Conservation (phyloP, 495 filamentous ascomycete genomes). For the Extremus antarcticus region DNA sequence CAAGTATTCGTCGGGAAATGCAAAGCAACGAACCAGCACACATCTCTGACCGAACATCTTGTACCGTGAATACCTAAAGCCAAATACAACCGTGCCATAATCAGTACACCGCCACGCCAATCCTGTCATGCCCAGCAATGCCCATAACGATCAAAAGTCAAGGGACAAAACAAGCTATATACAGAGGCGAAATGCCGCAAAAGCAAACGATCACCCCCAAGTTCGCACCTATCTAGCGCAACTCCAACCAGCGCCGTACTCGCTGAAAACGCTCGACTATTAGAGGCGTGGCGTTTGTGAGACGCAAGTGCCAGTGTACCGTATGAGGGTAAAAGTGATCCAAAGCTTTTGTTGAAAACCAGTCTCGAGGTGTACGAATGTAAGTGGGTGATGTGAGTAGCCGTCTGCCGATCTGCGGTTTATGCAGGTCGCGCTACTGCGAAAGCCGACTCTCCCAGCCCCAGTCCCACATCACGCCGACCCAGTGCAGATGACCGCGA, state of each 20-base stretch:
- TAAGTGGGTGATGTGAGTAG: too few relatives aligned
- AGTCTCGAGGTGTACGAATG: too few relatives aligned
- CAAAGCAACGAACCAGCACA: too few relatives aligned
- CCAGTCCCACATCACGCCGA: conserved; percentile 71
- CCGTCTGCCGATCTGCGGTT: too few relatives aligned
- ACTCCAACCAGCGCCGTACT: neutral
- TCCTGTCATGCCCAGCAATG: neutral
- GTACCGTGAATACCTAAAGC: too few relatives aligned
- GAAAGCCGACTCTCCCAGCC: neutral
- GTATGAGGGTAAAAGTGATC: neutral
- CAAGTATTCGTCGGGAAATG: too few relatives aligned
- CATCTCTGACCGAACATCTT: too few relatives aligned
- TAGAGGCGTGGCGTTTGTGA: neutral
- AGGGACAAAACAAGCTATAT: neutral
- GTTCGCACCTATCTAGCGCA: neutral
- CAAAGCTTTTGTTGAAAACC: neutral
- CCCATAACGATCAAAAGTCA: neutral
- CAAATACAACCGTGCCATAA: neutral
- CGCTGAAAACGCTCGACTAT: neutral
- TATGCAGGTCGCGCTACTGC: too few relatives aligned
- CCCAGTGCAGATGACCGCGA: conserved; percentile 60
- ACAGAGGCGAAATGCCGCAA: too few relatives aligned
- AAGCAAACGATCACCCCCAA: too few relatives aligned
- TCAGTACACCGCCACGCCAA: neutral
- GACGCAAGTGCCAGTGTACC: too few relatives aligned